Base-by-base conservation (phyloP, 78 protist genomes). In the Guillardia theta region DNA sequence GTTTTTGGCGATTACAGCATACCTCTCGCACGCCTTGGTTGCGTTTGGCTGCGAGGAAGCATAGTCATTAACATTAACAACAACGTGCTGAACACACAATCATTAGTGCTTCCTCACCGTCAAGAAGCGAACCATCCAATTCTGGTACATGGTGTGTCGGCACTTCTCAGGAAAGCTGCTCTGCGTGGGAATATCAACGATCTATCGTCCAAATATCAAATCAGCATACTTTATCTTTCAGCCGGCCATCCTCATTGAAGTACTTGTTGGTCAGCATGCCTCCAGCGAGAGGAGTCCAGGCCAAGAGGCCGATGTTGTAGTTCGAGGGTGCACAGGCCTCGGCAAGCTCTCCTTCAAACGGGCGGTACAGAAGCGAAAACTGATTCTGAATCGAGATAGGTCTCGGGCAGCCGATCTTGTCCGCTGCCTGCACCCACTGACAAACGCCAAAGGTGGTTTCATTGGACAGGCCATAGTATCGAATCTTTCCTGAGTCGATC, bases 401-500 rank as follows among this genome's bases (percentile, higher is more conserved):
- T 10, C 15, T 88, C 47, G 88, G 70, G 80, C 80, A 64, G 10
- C 80, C 80, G 41, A 21, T 21, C 41, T 24, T 36, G 80, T 64
- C 80, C 10, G 70, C 30, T 27, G 46, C 92, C 88, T 80, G 8
- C 54, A 80, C 24, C 22, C 6, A 41, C 50, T 80, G 22, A 9
- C 88, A 80, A n/a, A 87, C 95, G 45, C 95, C 95, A 37, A 5
- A 24, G 27, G 95, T 30, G 36, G 50, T 87, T 78, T 94, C 95
- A 27, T 94, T 94, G 46, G 58, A 37, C 44, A 94, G 78, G 0
- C 95, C 95, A 53, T 64, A 41, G 41, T 22, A 9, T 1, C 87
- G 77, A 5, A 95, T 30, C 95, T 95, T 95, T 46, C 95, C 95
- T 0, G 41, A 9, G 62, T 94, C 83, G 37, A 95, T 45, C 50